Conservation (phyloP, 495 filamentous ascomycete species). For the Aspergillus mulundensis region DNA sequence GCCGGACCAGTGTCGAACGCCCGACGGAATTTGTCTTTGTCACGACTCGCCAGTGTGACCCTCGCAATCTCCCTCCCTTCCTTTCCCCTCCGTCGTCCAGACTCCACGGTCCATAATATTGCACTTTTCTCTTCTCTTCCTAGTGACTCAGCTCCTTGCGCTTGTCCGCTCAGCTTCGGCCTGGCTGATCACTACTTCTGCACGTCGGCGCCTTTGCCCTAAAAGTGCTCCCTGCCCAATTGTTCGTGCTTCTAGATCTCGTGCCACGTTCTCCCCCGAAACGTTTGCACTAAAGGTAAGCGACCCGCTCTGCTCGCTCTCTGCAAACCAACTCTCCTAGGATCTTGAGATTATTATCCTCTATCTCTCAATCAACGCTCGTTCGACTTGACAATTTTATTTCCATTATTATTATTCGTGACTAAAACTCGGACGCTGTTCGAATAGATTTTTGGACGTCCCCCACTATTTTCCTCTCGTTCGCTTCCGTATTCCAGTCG, state of each 20-base stretch:
- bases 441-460: not conserved
- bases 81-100: not conserved
- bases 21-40: not conserved
- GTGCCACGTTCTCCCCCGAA: constrained; percentile 30
- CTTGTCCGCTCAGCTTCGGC: constrained; percentile 7
- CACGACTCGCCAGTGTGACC: constrained; percentile 10
- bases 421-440: not conserved
- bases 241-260: constrained; percentile 22
- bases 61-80: constrained; percentile 5
- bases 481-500: constrained; percentile 1
- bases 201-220: constrained; percentile 21
- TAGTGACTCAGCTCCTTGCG: constrained; percentile 6
- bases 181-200: constrained; percentile 10
- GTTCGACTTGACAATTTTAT: not conserved
- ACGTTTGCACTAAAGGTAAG: constrained; percentile 26
- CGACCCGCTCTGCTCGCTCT: constrained; percentile 9
- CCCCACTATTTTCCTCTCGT: constrained; percentile 6
- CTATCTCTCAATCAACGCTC: not conserved
- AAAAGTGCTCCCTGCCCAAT: constrained; percentile 22
- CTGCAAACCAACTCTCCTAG: constrained; percentile 13
- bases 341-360: constrained; percentile 12
- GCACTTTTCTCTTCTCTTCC: not conserved
- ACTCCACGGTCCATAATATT: not conserved
- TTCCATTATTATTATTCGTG: too few species aligned
- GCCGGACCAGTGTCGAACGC: not conserved